phyloP scores from a whole-genome alignment of 257 asterid species.

The Salvia rosmarinus region DNA sequence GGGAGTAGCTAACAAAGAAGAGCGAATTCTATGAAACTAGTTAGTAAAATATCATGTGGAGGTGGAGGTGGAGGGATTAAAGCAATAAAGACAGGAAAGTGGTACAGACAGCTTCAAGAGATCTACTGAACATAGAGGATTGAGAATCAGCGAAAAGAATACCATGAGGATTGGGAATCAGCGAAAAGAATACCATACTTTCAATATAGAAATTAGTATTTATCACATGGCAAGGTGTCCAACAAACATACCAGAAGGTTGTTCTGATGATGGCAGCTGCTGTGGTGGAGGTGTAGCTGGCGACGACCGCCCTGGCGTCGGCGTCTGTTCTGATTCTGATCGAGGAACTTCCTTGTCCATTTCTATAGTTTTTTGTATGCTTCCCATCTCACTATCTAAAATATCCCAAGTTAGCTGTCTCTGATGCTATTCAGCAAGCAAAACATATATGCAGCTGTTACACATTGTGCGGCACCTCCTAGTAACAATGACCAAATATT shows the following conservation, averaged over 20 bases:
- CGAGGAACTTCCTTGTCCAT: conserved; percentile 45
- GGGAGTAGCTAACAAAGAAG: neutral
- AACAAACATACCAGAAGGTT: conserved; percentile 46
- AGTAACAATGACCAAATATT: neutral
- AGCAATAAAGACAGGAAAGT: no score
- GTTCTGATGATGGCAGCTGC: conserved; percentile 44
- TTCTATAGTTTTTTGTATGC: conserved; percentile 37
- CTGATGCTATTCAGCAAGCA: conserved; percentile 15
- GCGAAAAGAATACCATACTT: neutral
- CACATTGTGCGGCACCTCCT: conserved; percentile 1
- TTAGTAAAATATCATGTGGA: neutral
- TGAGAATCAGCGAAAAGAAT: neutral
- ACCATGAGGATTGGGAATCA: no score
- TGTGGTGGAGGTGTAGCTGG: conserved; percentile 49
- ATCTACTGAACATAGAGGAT: conserved; percentile 5
- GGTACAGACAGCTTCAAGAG: neutral
- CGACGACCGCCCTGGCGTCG: conserved; percentile 40
- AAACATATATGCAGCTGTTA: conserved; percentile 16
- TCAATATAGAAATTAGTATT: conserved; percentile 12
- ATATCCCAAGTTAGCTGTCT: conserved; percentile 37
- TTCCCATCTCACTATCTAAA: conserved; percentile 49
- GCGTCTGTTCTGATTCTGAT: conserved; percentile 36
- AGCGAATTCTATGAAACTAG: neutral
- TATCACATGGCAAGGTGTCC: conserved; percentile 18
- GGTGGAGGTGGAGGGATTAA: neutral